Evolutionary conservation across 495 filamentous ascomycete species (phyloP).

Genomic region (Aspergillus sclerotioniger): DNA sequence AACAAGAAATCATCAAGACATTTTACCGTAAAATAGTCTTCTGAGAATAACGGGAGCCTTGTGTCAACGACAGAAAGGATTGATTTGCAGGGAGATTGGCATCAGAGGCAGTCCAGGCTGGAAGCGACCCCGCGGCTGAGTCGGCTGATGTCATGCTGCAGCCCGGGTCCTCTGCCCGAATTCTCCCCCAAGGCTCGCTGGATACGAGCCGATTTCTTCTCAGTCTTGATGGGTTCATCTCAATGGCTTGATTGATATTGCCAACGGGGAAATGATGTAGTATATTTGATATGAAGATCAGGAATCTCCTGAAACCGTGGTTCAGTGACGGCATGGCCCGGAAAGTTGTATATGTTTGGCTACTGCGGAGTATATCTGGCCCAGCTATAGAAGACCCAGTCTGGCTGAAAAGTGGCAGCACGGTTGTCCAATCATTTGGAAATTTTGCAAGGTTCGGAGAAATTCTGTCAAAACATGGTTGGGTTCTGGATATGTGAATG

Average conservation of each 20-base stretch:
- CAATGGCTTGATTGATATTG: neutral
- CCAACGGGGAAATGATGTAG: too few species aligned
- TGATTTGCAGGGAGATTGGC: neutral
- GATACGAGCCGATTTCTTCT: neutral
- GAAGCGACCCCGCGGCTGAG: constrained; percentile 25
- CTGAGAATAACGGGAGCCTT: neutral
- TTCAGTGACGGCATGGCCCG: too few species aligned
- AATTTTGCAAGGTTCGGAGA: too few species aligned
- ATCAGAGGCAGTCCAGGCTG: constrained; percentile 8
- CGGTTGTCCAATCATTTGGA: too few species aligned
- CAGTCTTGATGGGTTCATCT: neutral
- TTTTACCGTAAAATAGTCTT: neutral
- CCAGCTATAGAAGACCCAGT: too few species aligned
- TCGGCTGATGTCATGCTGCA: constrained; percentile 30
- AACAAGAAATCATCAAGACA: neutral
- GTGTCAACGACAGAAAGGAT: neutral
- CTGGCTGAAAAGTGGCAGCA: too few species aligned
- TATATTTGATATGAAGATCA: too few species aligned
- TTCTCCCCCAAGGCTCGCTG: neutral
- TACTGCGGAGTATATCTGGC: too few species aligned
- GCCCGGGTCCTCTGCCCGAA: constrained; percentile 10
- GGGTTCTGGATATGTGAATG: too few species aligned
- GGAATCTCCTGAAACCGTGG: too few species aligned
- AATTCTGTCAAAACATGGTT: too few species aligned
- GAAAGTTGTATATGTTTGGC: too few species aligned